Conservation (phyloP, 2,329 filamentous ascomycete species). For the Aspergillus ochraceoroseus region DNA sequence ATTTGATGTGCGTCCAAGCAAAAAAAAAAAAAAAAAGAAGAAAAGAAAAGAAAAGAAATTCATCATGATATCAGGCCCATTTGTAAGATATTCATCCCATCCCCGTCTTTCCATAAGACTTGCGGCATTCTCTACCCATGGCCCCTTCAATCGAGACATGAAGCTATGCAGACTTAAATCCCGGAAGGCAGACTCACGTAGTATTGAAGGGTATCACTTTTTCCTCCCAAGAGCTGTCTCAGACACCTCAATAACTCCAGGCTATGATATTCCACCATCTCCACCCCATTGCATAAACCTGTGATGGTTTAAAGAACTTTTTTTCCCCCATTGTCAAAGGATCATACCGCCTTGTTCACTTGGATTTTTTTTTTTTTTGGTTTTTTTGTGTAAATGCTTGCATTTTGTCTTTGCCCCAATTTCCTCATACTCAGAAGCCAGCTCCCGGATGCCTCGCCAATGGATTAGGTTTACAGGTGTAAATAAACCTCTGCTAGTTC, state of each 20-base stretch:
- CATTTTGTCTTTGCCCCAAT: conserved; percentile 17
- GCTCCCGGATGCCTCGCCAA: conserved; percentile 24
- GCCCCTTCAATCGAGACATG: conserved; percentile 31
- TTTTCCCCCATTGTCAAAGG: conserved; percentile 26
- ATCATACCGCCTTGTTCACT: conserved; percentile 16
- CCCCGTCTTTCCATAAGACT: conserved; percentile 21
- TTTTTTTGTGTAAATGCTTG: conserved; percentile 16
- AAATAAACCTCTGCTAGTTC: conserved; percentile 29
- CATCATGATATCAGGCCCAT: conserved; percentile 31
- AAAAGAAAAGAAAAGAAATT: conserved; percentile 24
- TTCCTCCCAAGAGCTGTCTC: conserved; percentile 39
- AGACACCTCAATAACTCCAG: conserved; percentile 40
- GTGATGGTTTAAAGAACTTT: conserved; percentile 30
- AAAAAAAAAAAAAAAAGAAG: conserved; percentile 27
- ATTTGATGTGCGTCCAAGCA: conserved; percentile 21
- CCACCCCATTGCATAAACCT: conserved; percentile 26
- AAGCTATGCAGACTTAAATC: conserved; percentile 38
- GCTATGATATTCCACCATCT: conserved; percentile 28
- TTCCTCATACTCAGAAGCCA: conserved; percentile 22
- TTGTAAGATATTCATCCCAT: conserved; percentile 26
- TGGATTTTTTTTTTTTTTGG: conserved; percentile 15
- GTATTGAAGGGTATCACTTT: conserved; percentile 45
- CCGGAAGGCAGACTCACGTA: conserved; percentile 39
- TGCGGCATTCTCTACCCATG: conserved; percentile 28
- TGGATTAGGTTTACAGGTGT: conserved; percentile 28